phyloP scores from a whole-genome alignment of 208 protist species.

The Leishmania turanica region DNA sequence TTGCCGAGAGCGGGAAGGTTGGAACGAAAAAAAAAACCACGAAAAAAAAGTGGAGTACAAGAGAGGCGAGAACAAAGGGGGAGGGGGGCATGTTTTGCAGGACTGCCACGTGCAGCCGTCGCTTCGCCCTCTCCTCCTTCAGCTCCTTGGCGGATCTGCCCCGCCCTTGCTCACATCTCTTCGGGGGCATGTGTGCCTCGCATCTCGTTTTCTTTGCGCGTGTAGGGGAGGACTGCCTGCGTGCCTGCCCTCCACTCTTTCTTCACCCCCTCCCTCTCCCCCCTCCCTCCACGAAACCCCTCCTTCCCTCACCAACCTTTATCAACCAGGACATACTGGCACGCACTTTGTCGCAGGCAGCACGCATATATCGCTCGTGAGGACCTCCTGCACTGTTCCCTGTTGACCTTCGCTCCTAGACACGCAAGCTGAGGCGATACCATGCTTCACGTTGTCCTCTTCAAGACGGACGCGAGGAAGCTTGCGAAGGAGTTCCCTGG shows the following conservation, averaged over 20 bases:
- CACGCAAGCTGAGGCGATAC: background rate
- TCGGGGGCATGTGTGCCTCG: background rate
- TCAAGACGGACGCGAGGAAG: constrained; percentile 57
- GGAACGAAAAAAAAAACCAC: background rate
- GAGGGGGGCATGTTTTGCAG: background rate
- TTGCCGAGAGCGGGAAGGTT: background rate
- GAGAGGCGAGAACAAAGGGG: background rate
- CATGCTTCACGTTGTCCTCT: constrained; percentile 67
- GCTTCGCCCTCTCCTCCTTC: background rate
- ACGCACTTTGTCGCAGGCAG: background rate
- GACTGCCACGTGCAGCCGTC: background rate
- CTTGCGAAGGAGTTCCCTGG: constrained; percentile 41
- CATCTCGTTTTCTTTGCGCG: background rate
- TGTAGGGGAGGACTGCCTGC: background rate
- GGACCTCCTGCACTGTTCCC: background rate
- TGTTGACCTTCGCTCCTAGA: background rate
- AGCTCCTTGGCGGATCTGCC: background rate
- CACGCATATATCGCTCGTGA: background rate
- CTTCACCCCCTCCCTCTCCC: background rate
- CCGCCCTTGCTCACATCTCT: background rate
- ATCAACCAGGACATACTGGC: background rate
- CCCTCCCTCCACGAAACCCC: background rate
- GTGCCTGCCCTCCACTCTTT: background rate
- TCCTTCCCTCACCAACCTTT: background rate
- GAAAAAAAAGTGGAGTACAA: background rate